A percentile compares a stretch with the other conserved stretches of the same genome.
Evolutionary conservation across 2,329 filamentous ascomycete species (phyloP).

Genomic region (Cucurbitaria berberidis): DNA sequence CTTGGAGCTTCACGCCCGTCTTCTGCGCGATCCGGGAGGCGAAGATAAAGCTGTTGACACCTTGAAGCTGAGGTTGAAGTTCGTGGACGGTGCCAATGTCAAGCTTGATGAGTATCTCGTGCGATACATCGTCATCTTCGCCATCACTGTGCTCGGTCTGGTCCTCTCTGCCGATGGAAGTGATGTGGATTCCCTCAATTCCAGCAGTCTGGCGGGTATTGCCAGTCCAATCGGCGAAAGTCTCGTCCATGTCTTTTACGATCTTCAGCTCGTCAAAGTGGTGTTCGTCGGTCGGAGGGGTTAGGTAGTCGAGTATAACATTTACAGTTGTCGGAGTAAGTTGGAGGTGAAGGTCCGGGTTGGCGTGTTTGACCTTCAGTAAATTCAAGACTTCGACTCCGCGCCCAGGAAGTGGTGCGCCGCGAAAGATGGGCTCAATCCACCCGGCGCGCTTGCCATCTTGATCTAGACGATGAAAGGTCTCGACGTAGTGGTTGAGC

Average conservation of each 20-base stretch:
- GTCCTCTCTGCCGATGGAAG: neutral
- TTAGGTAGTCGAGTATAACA: neutral
- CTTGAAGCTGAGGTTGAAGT: neutral
- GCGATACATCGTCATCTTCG: neutral
- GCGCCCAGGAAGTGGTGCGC: neutral
- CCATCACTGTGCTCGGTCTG: neutral
- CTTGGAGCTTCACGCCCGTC: neutral
- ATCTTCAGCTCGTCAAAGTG: constrained; percentile 5
- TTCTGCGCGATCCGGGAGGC: neutral
- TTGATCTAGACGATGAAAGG: constrained; percentile 5
- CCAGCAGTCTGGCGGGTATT: neutral
- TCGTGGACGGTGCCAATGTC: neutral
- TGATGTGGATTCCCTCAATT: neutral
- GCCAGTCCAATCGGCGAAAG: neutral
- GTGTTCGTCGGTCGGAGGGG: neutral
- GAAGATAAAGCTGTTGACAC: constrained; percentile 2
- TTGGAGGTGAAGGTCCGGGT: constrained; percentile 2
- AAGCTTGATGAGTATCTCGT: constrained; percentile 3
- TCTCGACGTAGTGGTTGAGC: constrained; percentile 9
- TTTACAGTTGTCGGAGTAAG: constrained; percentile 1
- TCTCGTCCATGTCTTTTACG: neutral
- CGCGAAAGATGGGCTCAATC: constrained; percentile 7
- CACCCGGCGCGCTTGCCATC: neutral
- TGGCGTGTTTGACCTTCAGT: neutral
- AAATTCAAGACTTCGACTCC: constrained; percentile 7